Conservation (phyloP, 768 basidiomycete species). For the Trametopsis cervina region DNA sequence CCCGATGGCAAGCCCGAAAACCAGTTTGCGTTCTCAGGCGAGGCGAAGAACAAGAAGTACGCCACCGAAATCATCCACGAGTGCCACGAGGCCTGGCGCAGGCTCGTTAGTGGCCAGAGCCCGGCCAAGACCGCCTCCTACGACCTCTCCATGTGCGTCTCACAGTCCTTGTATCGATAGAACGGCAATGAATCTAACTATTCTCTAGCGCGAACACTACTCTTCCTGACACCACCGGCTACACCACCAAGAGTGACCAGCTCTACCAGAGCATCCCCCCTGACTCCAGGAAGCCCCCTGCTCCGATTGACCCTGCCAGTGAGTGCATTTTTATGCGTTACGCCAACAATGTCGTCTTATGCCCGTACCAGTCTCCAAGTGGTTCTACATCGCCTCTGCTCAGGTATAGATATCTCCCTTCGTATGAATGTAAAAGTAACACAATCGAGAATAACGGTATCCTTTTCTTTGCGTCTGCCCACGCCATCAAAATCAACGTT, state of each 20-base stretch:
- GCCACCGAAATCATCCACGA: slow-evolving; percentile 99
- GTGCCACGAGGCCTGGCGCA: slow-evolving; percentile 98
- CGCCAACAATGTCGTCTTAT: neutral
- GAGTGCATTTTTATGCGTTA: slow-evolving; percentile 28
- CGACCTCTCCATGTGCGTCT: slow-evolving; percentile 81
- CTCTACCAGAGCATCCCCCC: slow-evolving; percentile 59
- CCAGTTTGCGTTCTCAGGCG: slow-evolving; percentile 97
- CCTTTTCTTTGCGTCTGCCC: neutral
- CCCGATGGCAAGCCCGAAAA: slow-evolving; percentile 97
- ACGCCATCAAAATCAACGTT: slow-evolving; percentile 4
- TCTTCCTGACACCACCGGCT: slow-evolving; percentile 65
- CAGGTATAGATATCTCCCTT: slow-evolving; percentile 43
- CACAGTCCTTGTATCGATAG: neutral
- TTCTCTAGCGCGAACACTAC: slow-evolving; percentile 70
- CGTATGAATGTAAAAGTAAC: slow-evolving; percentile 1
- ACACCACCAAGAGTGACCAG: slow-evolving; percentile 54
- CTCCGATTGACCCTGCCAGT: slow-evolving; percentile 89
- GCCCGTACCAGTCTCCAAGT: slow-evolving; percentile 83
- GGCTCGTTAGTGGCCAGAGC: slow-evolving; percentile 75
- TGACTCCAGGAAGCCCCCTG: slow-evolving; percentile 80
- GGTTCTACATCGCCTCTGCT: slow-evolving; percentile 92
- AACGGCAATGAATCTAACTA: neutral
- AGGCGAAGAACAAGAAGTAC: slow-evolving; percentile 99
- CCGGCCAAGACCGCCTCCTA: slow-evolving; percentile 65
- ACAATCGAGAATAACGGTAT: neutral